These are phyloP conservation scores for Sugiyamaella novakii DNA, from an alignment of 1,139 yeast genomes.

Conservation along the genomic window DNA sequence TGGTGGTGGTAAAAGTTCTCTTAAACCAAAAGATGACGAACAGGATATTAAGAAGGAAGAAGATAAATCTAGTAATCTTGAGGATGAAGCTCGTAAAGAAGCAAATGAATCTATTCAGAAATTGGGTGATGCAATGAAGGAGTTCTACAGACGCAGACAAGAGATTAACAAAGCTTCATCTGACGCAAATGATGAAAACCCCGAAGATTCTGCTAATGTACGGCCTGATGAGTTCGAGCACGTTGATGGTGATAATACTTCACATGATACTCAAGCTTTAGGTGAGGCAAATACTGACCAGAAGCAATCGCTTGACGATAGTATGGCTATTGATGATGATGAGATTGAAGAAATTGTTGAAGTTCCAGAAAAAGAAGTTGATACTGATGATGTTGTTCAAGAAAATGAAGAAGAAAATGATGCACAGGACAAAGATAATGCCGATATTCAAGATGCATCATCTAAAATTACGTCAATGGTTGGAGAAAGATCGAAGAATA, in stretches of 20 bases:
- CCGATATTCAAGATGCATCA: slow-evolving; percentile 21
- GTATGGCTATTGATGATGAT: slow-evolving; percentile 73
- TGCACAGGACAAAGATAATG: slow-evolving; percentile 28
- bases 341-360: slow-evolving; percentile 34
- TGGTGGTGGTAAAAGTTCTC: slow-evolving; percentile 31
- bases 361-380: slow-evolving; percentile 33
- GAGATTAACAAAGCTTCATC: slow-evolving; percentile 63
- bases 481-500: slow-evolving; percentile 25
- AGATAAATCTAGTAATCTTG: slow-evolving; percentile 40
- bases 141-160: slow-evolving; percentile 86
- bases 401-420: slow-evolving; percentile 18
- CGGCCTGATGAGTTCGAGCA: slow-evolving; percentile 92
- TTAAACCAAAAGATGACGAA: slow-evolving; percentile 32
- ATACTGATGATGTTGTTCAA: slow-evolving; percentile 32
- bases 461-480: slow-evolving; percentile 28
- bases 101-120: slow-evolving; percentile 84
- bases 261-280: slow-evolving; percentile 82
- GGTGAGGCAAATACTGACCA: slow-evolving; percentile 89
- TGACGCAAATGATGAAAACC: slow-evolving; percentile 42
- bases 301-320: slow-evolving; percentile 74
- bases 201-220: slow-evolving; percentile 56
- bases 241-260: slow-evolving; percentile 73
- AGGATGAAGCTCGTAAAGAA: slow-evolving; percentile 66
- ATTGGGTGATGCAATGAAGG: slow-evolving; percentile 87
- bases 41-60: slow-evolving; percentile 30